phyloP scores from a whole-genome alignment of 176 grass and related monocot species.

The Cenchrus purpureus region DNA sequence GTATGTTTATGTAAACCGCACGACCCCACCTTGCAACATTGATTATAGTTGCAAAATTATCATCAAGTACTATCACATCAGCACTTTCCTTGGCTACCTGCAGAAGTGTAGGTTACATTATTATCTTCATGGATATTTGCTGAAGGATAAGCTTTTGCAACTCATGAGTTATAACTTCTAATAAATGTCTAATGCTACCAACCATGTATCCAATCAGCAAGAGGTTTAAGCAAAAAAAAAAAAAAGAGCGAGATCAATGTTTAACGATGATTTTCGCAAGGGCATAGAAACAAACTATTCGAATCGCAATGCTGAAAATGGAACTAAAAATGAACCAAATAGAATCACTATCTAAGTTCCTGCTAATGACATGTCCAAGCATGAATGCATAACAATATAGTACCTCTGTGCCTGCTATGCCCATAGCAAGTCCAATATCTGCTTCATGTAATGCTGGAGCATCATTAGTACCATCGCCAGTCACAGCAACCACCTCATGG shows the following conservation, averaged over 20 bases:
- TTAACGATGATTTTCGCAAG: not conserved
- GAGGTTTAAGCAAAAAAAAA: not conserved
- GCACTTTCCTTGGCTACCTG: slow-evolving; percentile 95
- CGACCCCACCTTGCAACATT: slow-evolving; percentile 79
- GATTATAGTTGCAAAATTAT: slow-evolving; percentile 91
- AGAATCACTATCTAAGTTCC: slow-evolving; percentile 13
- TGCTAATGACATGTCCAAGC: slow-evolving; percentile 27
- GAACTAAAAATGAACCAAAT: not conserved
- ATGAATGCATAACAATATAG: slow-evolving; percentile 15
- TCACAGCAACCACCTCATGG: slow-evolving; percentile 89
- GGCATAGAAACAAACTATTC: not conserved
- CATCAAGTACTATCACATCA: slow-evolving; percentile 84
- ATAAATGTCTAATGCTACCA: not conserved
- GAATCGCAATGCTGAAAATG: not conserved
- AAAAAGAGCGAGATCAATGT: slow-evolving; percentile 4
- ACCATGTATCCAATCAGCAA: not conserved
- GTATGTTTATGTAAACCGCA: slow-evolving; percentile 90
- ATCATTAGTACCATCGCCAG: slow-evolving; percentile 98
- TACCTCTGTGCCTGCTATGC: slow-evolving; percentile 98
- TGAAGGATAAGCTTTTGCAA: not conserved
- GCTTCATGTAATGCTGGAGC: slow-evolving; percentile 93
- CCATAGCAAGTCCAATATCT: slow-evolving; percentile 99
- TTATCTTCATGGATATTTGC: not conserved
- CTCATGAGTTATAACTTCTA: not conserved
- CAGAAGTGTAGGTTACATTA: not conserved